phyloP scores from a whole-genome alignment of 2,329 filamentous ascomycete genomes.

The Aureobasidium musti region DNA sequence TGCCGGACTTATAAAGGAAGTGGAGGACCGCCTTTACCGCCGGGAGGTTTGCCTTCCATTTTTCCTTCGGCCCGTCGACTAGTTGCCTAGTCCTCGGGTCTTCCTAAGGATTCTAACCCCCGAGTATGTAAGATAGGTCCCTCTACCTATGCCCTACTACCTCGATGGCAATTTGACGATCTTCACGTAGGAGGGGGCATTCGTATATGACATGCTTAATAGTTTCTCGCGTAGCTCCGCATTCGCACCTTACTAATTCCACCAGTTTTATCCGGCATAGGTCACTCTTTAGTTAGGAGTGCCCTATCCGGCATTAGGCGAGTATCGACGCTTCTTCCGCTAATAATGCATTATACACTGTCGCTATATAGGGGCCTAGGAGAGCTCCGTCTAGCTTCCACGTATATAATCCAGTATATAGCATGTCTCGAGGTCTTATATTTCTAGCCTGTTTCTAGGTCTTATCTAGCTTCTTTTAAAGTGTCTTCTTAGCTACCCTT shows the following conservation, averaged over 20 bases:
- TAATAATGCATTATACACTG: background rate
- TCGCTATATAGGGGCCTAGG: conserved; percentile 3
- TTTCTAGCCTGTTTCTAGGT: no score
- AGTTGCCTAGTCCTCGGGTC: conserved; percentile 1
- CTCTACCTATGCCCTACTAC: no score
- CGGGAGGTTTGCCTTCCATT: background rate
- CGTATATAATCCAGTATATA: background rate
- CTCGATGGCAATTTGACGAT: background rate
- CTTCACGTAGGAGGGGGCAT: background rate
- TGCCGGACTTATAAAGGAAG: conserved; percentile 6
- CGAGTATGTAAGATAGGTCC: conserved; percentile 11
- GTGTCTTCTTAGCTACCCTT: no score
- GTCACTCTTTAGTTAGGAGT: no score
- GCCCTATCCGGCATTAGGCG: no score
- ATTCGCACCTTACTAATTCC: no score
- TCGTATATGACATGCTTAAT: background rate
- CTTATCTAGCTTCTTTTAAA: background rate
- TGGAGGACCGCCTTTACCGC: conserved; percentile 5
- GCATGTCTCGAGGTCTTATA: no score
- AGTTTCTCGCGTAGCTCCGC: no score
- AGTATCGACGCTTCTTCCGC: background rate
- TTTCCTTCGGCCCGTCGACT: conserved; percentile 8
- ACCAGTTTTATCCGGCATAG: no score
- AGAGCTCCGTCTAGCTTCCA: conserved; percentile 4
- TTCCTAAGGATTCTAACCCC: conserved; percentile 3